phyloP scores from a whole-genome alignment of 495 filamentous ascomycete species.

The Aspergillus incahuasiensis region DNA sequence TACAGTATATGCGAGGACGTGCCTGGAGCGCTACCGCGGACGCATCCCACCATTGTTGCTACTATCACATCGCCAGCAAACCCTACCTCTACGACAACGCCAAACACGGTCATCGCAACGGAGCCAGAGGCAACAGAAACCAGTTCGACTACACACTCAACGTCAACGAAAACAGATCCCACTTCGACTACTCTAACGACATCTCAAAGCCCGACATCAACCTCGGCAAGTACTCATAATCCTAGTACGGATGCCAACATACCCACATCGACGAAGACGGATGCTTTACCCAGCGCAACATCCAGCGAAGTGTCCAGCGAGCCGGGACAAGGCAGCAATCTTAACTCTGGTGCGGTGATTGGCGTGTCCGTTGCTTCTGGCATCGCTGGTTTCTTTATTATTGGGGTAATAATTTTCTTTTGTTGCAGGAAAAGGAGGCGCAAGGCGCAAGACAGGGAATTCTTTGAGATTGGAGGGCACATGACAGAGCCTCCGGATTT shows the following conservation, averaged over 20 bases:
- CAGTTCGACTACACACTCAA: constrained; percentile 2
- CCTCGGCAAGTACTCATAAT: neutral
- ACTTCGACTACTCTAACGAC: constrained; percentile 6
- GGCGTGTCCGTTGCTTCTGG: constrained; percentile 42
- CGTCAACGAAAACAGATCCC: constrained; percentile 12
- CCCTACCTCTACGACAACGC: constrained; percentile 20
- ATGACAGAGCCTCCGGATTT: constrained; percentile 42
- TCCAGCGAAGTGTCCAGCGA: constrained; percentile 1
- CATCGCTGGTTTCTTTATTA: constrained; percentile 34
- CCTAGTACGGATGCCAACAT: constrained; percentile 6
- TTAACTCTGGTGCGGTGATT: constrained; percentile 35
- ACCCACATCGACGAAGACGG: neutral
- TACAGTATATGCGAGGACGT: constrained; percentile 57
- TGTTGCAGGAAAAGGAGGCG: constrained; percentile 31
- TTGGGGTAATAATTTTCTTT: constrained; percentile 35
- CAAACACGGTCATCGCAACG: constrained; percentile 4
- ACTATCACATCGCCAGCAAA: constrained; percentile 42
- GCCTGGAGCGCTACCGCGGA: constrained; percentile 48
- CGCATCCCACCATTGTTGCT: constrained; percentile 57
- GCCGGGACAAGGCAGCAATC: constrained; percentile 10
- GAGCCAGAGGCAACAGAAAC: constrained; percentile 9
- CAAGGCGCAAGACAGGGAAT: constrained; percentile 21
- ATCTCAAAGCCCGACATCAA: constrained; percentile 16
- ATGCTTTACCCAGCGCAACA: constrained; percentile 6
- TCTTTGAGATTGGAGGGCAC: constrained; percentile 41